Conservation (phyloP, 1,139 yeast genomes). For the Nadsonia commutata region DNA sequence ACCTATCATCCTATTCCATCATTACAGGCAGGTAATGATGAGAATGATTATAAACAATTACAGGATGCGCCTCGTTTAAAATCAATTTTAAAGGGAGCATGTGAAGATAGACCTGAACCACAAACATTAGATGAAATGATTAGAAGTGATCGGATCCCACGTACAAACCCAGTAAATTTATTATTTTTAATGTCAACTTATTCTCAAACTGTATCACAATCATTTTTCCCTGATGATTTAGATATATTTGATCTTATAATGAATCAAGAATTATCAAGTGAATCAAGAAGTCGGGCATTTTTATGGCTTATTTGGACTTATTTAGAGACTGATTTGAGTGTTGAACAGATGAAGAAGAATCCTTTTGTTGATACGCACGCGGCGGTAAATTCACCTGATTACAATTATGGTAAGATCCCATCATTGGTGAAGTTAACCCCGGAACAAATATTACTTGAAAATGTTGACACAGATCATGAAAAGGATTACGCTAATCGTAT, state of each 20-base stretch:
- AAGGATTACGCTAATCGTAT: slow-evolving; percentile 55
- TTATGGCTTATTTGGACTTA: slow-evolving; percentile 76
- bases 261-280: slow-evolving; percentile 36
- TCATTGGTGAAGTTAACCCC: slow-evolving; percentile 28
- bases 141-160: slow-evolving; percentile 28
- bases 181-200: slow-evolving; percentile 60
- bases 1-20: slow-evolving; percentile 91
- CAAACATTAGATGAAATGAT: slow-evolving; percentile 35
- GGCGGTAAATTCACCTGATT: slow-evolving; percentile 1
- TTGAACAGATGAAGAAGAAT: slow-evolving; percentile 38
- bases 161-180: slow-evolving; percentile 52
- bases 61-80: slow-evolving; percentile 93
- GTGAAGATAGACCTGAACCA: slow-evolving; percentile 43
- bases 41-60: slow-evolving; percentile 48
- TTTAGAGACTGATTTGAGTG: slow-evolving; percentile 52
- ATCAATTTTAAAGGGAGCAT: slow-evolving; percentile 69
- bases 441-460: slow-evolving; percentile 31
- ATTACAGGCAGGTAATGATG: slow-evolving; percentile 51
- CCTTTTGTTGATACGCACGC: slow-evolving; percentile 49
- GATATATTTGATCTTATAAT: slow-evolving; percentile 53
- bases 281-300: slow-evolving; percentile 54
- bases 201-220: slow-evolving; percentile 34
- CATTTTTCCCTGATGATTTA: slow-evolving; percentile 24
- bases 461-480: slow-evolving; percentile 60
- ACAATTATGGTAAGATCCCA: slow-evolving; percentile 30